Conservation (phyloP, 768 basidiomycete species). For the Termitomyces sp. region DNA sequence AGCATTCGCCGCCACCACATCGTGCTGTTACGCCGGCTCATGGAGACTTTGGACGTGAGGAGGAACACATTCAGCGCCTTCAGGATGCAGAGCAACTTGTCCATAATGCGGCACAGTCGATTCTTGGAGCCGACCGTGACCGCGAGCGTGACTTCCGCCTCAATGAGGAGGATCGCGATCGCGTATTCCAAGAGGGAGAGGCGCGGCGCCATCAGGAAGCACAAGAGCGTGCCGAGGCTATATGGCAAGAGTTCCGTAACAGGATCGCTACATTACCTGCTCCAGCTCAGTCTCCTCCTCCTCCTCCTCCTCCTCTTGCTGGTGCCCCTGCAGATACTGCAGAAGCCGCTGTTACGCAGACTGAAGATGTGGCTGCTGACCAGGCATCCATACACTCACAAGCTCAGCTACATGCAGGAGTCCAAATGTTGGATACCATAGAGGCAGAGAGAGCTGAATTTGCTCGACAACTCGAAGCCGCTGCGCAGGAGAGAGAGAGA, state of each 20-base stretch:
- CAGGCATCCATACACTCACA: constrained; percentile 29
- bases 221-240: constrained; percentile 40
- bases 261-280: constrained; percentile 28
- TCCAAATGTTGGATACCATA: constrained; percentile 52
- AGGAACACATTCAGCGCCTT: constrained; percentile 51
- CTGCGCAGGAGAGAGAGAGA: constrained; percentile 48
- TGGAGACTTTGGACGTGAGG: constrained; percentile 38
- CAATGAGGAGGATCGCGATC: constrained; percentile 61
- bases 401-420: constrained; percentile 23
- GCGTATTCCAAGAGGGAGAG: constrained; percentile 55
- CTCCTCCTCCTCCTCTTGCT: too few species aligned
- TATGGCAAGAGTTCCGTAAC: constrained; percentile 34
- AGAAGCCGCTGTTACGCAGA: constrained; percentile 8
- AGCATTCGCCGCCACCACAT: constrained; percentile 25
- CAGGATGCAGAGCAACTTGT: constrained; percentile 43
- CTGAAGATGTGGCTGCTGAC: constrained; percentile 25
- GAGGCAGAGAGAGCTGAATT: constrained; percentile 55
- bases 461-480: constrained; percentile 46
- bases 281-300: constrained; percentile 5
- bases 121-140: constrained; percentile 54
- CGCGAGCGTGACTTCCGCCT: constrained; percentile 61
- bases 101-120: constrained; percentile 38
- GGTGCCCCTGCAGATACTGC: constrained; percentile 6
- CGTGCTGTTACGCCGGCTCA: constrained; percentile 31
- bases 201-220: constrained; percentile 53